Evolutionary conservation across 345 rosid genomes (phyloP).

Genomic region (Eucalyptus cloeziana): DNA sequence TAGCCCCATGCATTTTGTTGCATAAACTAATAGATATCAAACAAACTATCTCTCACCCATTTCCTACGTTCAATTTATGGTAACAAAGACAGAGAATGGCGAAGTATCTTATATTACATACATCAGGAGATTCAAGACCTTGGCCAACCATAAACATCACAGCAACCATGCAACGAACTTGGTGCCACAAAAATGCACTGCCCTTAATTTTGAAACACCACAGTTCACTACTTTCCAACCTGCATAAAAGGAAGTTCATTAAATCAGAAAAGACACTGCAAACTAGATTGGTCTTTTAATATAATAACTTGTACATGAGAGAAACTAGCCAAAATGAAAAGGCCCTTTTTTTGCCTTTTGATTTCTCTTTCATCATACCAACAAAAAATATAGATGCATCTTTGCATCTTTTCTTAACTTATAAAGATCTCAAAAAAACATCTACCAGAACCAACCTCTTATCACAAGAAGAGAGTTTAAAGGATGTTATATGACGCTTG

Average conservation of each 20-base stretch:
- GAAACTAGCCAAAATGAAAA: neutral
- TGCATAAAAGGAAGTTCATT: conserved; percentile 9
- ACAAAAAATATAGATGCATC: neutral
- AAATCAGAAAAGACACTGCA: neutral
- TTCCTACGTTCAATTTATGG: neutral
- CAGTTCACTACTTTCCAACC: conserved; percentile 57
- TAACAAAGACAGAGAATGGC: neutral
- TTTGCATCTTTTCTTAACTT: neutral
- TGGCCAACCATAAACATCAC: conserved; percentile 91
- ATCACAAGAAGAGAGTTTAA: conserved; percentile 52
- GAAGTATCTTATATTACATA: conserved; percentile 18
- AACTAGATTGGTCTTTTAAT: neutral
- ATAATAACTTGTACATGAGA: neutral
- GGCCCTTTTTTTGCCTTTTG: neutral
- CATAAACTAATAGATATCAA: neutral
- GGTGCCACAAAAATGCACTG: conserved; percentile 95
- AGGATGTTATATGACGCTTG: conserved; percentile 45
- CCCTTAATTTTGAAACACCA: conserved; percentile 63
- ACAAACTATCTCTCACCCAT: neutral
- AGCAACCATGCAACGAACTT: conserved; percentile 85
- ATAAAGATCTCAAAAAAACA: neutral
- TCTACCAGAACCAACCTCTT: conserved; percentile 38
- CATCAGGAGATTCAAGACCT: conserved; percentile 72
- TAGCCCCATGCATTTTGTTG: neutral
- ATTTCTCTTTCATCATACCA: neutral